phyloP scores from a whole-genome alignment of 306 rosid genomes.

The Sphenostylis stenocarpa region DNA sequence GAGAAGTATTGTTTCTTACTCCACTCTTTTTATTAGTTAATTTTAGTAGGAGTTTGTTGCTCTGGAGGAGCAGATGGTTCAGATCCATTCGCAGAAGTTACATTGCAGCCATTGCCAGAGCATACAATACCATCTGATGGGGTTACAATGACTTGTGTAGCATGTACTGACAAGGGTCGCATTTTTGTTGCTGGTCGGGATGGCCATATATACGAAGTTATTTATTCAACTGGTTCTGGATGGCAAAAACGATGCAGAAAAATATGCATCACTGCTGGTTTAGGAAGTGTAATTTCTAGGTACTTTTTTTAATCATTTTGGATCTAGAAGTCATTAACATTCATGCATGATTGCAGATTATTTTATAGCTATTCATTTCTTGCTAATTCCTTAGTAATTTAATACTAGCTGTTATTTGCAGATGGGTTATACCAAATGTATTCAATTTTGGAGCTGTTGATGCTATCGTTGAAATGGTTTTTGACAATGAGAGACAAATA shows the following conservation, averaged over 20 bases:
- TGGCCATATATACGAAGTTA: conserved; percentile 91
- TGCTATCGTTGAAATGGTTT: conserved; percentile 89
- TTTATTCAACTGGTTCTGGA: conserved; percentile 85
- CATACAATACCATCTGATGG: conserved; percentile 90
- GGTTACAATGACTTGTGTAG: conserved; percentile 88
- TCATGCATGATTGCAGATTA: conserved; percentile 13
- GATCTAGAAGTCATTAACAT: neutral
- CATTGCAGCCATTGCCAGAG: conserved; percentile 89
- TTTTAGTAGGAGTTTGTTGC: conserved; percentile 93
- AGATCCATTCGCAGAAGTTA: conserved; percentile 90
- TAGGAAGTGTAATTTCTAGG: conserved; percentile 95
- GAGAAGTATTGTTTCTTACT: conserved; percentile 37
- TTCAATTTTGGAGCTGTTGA: conserved; percentile 95
- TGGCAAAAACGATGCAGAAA: conserved; percentile 95
- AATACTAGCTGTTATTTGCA: conserved; percentile 47
- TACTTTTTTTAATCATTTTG: conserved; percentile 35
- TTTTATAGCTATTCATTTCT: conserved; percentile 16
- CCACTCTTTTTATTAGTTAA: conserved; percentile 60
- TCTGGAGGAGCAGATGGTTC: conserved; percentile 80
- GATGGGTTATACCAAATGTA: conserved; percentile 97
- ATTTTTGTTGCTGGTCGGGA: conserved; percentile 96
- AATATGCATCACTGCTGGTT: conserved; percentile 87
- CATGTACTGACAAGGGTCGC: conserved; percentile 90
- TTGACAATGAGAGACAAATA: conserved; percentile 88
- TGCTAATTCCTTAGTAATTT: conserved; percentile 27